Evolutionary conservation across 129 eudicot species (phyloP), one percentile per base, ranked within the genome.

Genomic region (Cynara cardunculus): DNA sequence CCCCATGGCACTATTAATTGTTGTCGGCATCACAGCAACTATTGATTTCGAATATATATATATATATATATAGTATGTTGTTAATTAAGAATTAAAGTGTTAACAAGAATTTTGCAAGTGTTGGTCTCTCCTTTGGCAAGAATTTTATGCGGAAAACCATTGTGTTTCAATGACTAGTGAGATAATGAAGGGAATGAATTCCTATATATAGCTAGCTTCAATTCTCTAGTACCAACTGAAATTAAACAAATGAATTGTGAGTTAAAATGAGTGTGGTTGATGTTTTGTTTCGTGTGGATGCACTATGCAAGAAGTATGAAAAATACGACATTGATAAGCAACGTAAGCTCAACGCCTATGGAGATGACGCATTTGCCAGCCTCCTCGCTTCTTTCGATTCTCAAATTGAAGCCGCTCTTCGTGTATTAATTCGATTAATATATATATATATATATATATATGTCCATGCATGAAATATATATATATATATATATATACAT

Each of bases 321-420:
- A 92, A 92, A 82, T 92, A 90, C 76, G 93, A 90, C 75, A 87
- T 90, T 32, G 92, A 92, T 78, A 90, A 86, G 80, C 97, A 88
- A 73, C 80, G 89, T 22, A 73, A 81, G 31, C 78, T 65, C 76
- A 84, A 85, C 13, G 85, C 82, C 31, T 79, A 86, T 59, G 88
- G 88, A 69, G 88, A 88, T 14, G 96, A 90, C 76, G 93, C 92
- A 71, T 92, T 90, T 72, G 86, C 91, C 30, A 87, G 85, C 69
- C 93, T 89, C 41, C 89, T 87, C 79, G 87, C 89, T 62, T 67
- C 89, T 62, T 82, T 90, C 18, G 91, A 92, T 22, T 72, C 87
- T 49, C 90, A 92, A 22, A 87, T 89, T 73, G 93, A 92, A 32
- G 83, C 90, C 62, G 73, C 92, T 65, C 44, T 86, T 41, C 83